A percentile compares a stretch with the other conserved stretches of the same genome.
Conservation (phyloP, 2,329 filamentous ascomycete species). For the Colletotrichum abscissum region DNA sequence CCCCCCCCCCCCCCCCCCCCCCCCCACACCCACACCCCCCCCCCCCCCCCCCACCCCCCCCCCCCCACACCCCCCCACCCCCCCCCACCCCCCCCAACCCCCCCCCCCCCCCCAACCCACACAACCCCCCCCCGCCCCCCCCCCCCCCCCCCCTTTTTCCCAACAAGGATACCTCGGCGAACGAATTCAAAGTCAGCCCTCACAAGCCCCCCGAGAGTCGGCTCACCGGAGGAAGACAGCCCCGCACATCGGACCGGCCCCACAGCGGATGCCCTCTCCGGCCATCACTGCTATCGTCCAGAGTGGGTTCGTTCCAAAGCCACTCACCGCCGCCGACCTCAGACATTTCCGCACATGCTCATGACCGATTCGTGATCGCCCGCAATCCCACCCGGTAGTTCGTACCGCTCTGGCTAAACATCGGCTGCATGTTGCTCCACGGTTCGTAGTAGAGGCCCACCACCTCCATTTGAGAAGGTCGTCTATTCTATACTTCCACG, state of each 20-base stretch:
- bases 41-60: too few relatives aligned
- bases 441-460: not conserved
- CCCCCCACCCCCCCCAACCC: not conserved
- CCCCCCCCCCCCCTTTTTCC: not conserved
- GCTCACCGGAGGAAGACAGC: not conserved
- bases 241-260: conserved; percentile 2
- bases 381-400: not conserved
- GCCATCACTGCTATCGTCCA: not conserved
- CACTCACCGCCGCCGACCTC: not conserved
- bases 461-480: not conserved
- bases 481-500: not conserved
- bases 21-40: too few relatives aligned
- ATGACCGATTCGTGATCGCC: not conserved
- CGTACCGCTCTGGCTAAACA: not conserved
- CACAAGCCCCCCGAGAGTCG: not conserved
- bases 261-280: not conserved
- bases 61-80: too few relatives aligned
- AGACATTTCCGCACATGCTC: not conserved
- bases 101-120: too few relatives aligned
- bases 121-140: not conserved
- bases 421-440: not conserved
- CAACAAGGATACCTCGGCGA: not conserved
- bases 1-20: too few relatives aligned
- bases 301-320: not conserved
- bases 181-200: not conserved